Evolutionary conservation across 176 grass and related monocot genomes (phyloP), one percentile per base, ranked within the genome.

Genomic region (Aegilops sharonensis): DNA sequence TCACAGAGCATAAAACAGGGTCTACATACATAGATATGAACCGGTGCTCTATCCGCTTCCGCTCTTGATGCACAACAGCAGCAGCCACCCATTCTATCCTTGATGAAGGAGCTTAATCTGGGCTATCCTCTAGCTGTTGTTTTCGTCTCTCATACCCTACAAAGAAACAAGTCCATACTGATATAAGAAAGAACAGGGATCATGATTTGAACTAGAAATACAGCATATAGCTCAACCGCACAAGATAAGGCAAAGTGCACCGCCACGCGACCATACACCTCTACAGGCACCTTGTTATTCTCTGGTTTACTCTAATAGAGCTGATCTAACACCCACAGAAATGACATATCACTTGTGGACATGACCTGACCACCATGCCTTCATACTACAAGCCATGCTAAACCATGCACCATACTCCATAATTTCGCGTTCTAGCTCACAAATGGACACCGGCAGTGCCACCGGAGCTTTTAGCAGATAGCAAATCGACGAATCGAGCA

Each of bases 41-140:
- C 62, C 30, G 88, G 93, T 79, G 83, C 89, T 75, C 89, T 90
- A 68, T 92, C 88, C 61, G 75, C 78, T 78, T 92, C 88, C 77
- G 88, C 74, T 76, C 88, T 69, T 40, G 93, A 89, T 20, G 88
- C 90, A 88, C 78, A 87, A 84, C 91, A 98, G 83, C 91, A 98
- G 86, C 93, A 98, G 43, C 93, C 90, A 89, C 93, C 96, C 96
- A 98, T 98, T 76, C 57, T 92, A 64, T 85, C 77, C 37, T 34
- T 57, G 91, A 83, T 75, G 64, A 37, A 71, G 32, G 84, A 76
- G 25, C 65, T 86, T 86, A 42, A 54, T 86, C 78, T 35, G 87
- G 9, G 71, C 5, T 67, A 62, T 74, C 81, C 50, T 81, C 85
- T 80, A 92, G 83, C 57, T 89, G 87, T 34, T 72, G 60, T 86